Base-by-base conservation (phyloP, 208 protist species). In the Crithidia fasciculata region DNA sequence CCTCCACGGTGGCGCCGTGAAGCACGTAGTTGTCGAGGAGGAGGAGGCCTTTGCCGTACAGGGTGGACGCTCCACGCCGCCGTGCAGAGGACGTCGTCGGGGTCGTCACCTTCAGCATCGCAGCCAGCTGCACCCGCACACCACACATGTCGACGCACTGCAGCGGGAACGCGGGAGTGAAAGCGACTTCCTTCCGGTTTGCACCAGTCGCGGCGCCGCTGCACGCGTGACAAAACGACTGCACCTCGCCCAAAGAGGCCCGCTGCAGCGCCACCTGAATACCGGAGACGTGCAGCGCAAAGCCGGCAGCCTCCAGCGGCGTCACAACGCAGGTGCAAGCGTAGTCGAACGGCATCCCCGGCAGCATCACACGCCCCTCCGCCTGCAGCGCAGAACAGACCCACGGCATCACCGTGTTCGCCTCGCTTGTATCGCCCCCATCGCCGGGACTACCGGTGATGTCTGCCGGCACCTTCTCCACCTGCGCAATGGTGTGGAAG, bases 11-110 rank as follows among this genome's bases (percentile, higher is more conserved):
- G 8, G 68, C 74, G 15, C 65, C 62, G 15, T 71, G 68, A 12
- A 80, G 43, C 16, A 69, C 74, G 28, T 52, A 62, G 55, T 80
- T 80, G 43, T 80, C 74, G 4, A 80, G 5, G 49, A 28, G 58
- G 13, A 80, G 55, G 8, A 80, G 19, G 3, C 60, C 74, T 8
- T 36, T 59, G 8, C 74, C 74, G 16, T 54, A 50, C 15, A 80
- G 62, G 16, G 45, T 59, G 58, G n/a, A 28, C 28, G 28, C 1
- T 28, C 28, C 28, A 2, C 28, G 28, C 28, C 50, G 50, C 50
- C 15, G 50, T 5, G 50, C 50, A 65, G 15, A 65, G 1, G n/a
- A 1, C 6, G 6, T 3, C 52, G 65, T 13, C 44, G 36, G 4
- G 4, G 62, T 18, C 4, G 59, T 12, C 44, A 74, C 55, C 8